A percentile compares a stretch with the other conserved stretches of the same genome.
These are phyloP conservation scores for Ocimum tenuiflorum DNA, from an alignment of 257 asterid genomes.

Conservation along the genomic window DNA sequence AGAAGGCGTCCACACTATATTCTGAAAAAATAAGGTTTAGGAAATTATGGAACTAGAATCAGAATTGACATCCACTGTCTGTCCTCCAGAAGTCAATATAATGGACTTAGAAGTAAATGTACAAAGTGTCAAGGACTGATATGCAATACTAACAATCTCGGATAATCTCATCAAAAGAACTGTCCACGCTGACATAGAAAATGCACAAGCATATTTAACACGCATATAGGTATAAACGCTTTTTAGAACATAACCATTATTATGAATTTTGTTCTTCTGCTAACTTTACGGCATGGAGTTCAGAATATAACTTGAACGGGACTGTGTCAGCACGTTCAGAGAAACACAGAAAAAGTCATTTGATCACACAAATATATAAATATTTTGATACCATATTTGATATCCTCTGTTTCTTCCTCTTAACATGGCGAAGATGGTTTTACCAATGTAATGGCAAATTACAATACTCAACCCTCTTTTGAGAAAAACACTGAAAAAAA, in stretches of 20 bases:
- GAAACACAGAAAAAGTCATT: background rate
- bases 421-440: background rate
- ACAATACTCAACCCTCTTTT: background rate
- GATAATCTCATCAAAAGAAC: background rate
- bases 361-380: background rate
- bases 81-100: background rate
- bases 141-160: background rate
- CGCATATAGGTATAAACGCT: background rate
- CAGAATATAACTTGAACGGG: background rate
- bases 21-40: slow-evolving; percentile 35
- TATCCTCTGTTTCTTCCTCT: background rate
- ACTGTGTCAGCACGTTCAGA: background rate
- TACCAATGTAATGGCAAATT: background rate
- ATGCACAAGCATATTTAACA: background rate
- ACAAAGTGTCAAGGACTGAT: background rate
- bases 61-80: background rate
- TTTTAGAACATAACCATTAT: background rate
- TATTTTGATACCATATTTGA: too few relatives aligned
- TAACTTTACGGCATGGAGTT: background rate
- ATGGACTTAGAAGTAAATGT: too few relatives aligned
- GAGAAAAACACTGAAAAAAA: background rate
- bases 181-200: background rate
- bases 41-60: too few relatives aligned
- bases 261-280: background rate
- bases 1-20: slow-evolving; percentile 80